Conservation (phyloP, 2,329 filamentous ascomycete species). For the Cytospora leucostoma region DNA sequence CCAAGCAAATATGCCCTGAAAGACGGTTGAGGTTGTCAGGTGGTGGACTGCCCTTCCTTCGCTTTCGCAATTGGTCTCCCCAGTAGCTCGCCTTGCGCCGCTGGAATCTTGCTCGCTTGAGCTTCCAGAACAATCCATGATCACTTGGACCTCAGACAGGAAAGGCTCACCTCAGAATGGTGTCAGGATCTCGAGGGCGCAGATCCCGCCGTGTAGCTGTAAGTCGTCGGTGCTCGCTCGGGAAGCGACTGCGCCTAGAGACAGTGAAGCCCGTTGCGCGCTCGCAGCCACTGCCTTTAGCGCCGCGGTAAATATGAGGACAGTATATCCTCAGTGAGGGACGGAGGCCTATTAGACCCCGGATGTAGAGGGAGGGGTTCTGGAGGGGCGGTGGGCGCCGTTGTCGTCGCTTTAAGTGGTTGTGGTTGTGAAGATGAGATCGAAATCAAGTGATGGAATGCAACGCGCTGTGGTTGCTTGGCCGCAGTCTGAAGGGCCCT, state of each 20-base stretch:
- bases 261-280: neutral
- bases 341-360: neutral
- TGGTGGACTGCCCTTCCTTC: neutral
- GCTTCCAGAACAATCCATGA: neutral
- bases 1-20: neutral
- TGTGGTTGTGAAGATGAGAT: conserved; percentile 21
- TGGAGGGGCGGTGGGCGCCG: conserved; percentile 12
- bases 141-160: neutral
- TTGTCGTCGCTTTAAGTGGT: conserved; percentile 12
- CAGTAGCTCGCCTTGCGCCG: neutral
- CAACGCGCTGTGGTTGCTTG: conserved; percentile 8
- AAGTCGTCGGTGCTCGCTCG: neutral
- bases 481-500: conserved; percentile 11
- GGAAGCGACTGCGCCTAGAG: neutral
- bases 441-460: conserved; percentile 2
- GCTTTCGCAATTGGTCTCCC: neutral
- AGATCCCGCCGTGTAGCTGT: neutral
- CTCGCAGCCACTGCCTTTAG: neutral
- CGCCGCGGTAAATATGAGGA: neutral
- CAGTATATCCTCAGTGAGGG: neutral
- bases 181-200: neutral
- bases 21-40: neutral
- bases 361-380: neutral
- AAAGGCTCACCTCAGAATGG: neutral
- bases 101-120: neutral